A percentile compares a stretch with the other conserved stretches of the same genome.
Evolutionary conservation across 352 stramenopile genomes (phyloP).

Genomic region (Peronospora destructor): DNA sequence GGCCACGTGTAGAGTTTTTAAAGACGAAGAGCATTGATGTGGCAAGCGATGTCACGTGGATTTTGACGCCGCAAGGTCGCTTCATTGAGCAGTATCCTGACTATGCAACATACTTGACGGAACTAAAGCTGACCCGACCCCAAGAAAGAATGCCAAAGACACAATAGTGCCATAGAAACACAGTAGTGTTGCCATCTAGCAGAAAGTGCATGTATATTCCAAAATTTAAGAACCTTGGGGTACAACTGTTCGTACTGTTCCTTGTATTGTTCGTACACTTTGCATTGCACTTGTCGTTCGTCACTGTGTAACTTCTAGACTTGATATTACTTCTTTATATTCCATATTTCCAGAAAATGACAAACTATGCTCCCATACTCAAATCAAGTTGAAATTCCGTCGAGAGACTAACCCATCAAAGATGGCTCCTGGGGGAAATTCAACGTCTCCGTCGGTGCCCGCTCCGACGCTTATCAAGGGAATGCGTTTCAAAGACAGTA

Average conservation of each 20-base stretch:
- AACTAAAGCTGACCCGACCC: conserved; percentile 8
- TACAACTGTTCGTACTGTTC: too few species aligned
- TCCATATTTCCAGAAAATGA: conserved; percentile 1
- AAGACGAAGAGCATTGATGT: conserved; percentile 11
- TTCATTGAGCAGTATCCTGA: conserved; percentile 31
- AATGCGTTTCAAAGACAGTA: conserved; percentile 45
- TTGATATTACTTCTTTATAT: background rate
- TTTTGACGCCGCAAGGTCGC: conserved; percentile 21
- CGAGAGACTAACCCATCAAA: background rate
- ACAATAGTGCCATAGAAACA: background rate
- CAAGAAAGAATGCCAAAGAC: conserved; percentile 9
- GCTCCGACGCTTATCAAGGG: conserved; percentile 30
- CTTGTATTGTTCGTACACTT: too few species aligned
- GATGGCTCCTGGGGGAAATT: conserved; percentile 1
- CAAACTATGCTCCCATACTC: conserved; percentile 9
- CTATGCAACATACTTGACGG: conserved; percentile 17
- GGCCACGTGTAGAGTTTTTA: conserved; percentile 44
- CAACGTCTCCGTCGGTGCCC: background rate
- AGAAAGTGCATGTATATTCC: background rate
- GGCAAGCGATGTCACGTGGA: conserved; percentile 27
- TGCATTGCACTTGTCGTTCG: too few species aligned
- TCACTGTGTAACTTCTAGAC: background rate
- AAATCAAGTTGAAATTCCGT: background rate
- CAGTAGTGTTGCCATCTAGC: background rate
- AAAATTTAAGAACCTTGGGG: background rate